Percentiles rank a stretch among this genome's conserved stretches.
Evolutionary conservation across 306 rosid genomes (phyloP).

Genomic region (Acacia melanoxylon): DNA sequence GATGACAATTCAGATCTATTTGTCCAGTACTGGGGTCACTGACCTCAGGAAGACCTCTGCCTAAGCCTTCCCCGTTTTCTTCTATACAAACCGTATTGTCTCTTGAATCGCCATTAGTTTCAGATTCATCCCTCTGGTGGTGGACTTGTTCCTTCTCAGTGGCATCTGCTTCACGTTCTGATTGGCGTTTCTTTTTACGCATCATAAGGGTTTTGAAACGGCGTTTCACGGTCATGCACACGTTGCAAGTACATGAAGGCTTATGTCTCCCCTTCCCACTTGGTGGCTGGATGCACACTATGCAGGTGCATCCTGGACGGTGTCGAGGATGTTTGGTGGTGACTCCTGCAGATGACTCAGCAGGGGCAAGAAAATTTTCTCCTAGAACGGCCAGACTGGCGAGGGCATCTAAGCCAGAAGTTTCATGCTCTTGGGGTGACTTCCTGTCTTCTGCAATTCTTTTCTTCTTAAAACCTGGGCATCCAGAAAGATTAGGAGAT

Average conservation of each 20-base stretch:
- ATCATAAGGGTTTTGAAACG: slow-evolving; percentile 92
- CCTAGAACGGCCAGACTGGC: slow-evolving; percentile 93
- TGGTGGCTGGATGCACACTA: slow-evolving; percentile 95
- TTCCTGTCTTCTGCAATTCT: slow-evolving; percentile 46
- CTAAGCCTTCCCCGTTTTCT: slow-evolving; percentile 37
- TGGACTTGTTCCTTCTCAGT: slow-evolving; percentile 31
- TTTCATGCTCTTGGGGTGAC: slow-evolving; percentile 54
- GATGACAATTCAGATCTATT: slow-evolving; percentile 78
- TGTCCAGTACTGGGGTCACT: slow-evolving; percentile 58
- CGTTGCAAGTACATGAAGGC: slow-evolving; percentile 88
- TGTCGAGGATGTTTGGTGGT: slow-evolving; percentile 95
- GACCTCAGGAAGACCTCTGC: slow-evolving; percentile 41
- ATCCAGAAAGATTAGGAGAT: slow-evolving; percentile 20
- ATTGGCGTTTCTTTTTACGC: slow-evolving; percentile 84
- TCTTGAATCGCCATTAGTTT: slow-evolving; percentile 39
- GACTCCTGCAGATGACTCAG: slow-evolving; percentile 61
- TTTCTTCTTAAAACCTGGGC: slow-evolving; percentile 76
- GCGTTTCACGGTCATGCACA: slow-evolving; percentile 91
- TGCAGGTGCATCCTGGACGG: slow-evolving; percentile 94
- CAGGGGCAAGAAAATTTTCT: slow-evolving; percentile 58
- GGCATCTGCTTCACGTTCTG: slow-evolving; percentile 61
- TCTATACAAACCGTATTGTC: slow-evolving; percentile 36
- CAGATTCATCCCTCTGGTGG: slow-evolving; percentile 31
- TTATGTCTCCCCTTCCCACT: slow-evolving; percentile 96
- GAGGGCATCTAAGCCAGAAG: slow-evolving; percentile 87